Conservation (phyloP, 345 rosid genomes). For the Brassica carinata region DNA sequence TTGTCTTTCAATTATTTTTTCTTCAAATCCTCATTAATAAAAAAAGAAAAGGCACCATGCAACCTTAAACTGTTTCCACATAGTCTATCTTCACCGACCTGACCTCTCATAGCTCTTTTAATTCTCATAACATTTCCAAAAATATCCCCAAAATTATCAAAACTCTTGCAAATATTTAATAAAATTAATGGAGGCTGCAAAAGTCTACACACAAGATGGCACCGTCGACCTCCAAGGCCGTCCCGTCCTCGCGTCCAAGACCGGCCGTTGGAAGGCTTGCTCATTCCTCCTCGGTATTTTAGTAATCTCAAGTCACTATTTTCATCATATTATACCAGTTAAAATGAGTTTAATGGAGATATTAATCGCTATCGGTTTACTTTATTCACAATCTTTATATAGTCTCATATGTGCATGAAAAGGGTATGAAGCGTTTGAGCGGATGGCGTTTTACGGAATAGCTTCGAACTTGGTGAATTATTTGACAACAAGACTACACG, state of each 20-base stretch:
- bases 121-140: conserved; percentile 6
- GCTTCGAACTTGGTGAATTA: conserved; percentile 82
- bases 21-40: background rate
- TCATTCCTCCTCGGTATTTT: conserved; percentile 76
- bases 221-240: conserved; percentile 81
- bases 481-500: conserved; percentile 76
- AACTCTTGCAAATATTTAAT: background rate
- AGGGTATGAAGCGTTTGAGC: conserved; percentile 94
- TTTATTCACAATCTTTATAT: conserved; percentile 4
- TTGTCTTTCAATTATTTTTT: background rate
- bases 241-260: conserved; percentile 61
- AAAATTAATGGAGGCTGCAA: conserved; percentile 52
- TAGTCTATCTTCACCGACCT: conserved; percentile 24
- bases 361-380: background rate
- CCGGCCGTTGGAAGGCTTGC: conserved; percentile 94
- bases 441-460: conserved; percentile 94
- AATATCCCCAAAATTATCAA: background rate
- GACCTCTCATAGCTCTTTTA: conserved; percentile 23
- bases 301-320: background rate
- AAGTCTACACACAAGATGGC: conserved; percentile 72
- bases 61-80: conserved; percentile 29
- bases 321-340: background rate
- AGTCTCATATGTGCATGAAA: conserved; percentile 12
- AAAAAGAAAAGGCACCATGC: conserved; percentile 14
- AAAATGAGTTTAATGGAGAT: background rate